phyloP scores from a whole-genome alignment of 306 rosid genomes.

The Datisca glomerata region DNA sequence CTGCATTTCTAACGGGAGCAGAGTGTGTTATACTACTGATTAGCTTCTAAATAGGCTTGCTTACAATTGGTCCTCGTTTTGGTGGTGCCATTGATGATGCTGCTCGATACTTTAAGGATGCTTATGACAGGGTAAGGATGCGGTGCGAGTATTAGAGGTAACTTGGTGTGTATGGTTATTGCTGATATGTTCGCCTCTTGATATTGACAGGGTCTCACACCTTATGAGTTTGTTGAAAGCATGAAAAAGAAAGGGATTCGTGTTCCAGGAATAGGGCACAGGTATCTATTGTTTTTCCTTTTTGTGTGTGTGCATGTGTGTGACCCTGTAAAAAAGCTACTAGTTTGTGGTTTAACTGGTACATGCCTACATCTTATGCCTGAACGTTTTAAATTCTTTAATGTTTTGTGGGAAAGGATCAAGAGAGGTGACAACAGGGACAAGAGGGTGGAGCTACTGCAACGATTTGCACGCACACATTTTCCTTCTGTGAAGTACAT shows the following conservation, averaged over 20 bases:
- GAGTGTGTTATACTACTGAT: conserved; percentile 12
- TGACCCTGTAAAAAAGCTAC: no score
- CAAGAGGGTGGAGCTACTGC: conserved; percentile 94
- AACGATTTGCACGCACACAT: conserved; percentile 75
- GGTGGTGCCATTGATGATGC: conserved; percentile 97
- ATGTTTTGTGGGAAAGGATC: conserved; percentile 62
- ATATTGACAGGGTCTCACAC: conserved; percentile 55
- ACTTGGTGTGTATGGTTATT: conserved; percentile 14
- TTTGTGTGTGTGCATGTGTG: background rate
- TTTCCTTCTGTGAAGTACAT: conserved; percentile 96
- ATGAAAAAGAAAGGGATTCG: conserved; percentile 98
- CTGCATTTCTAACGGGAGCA: background rate
- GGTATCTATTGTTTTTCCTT: conserved; percentile 25
- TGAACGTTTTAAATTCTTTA: no score
- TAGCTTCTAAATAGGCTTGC: conserved; percentile 58
- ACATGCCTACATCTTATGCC: no score
- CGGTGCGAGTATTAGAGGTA: background rate
- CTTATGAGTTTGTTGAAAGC: conserved; percentile 87
- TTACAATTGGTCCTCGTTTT: conserved; percentile 92
- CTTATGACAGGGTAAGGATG: conserved; percentile 39
- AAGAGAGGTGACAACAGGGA: conserved; percentile 96
- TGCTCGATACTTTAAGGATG: conserved; percentile 95
- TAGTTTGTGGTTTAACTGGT: background rate
- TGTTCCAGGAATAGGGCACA: conserved; percentile 99
- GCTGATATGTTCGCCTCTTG: background rate